A percentile compares a stretch with the other conserved stretches of the same genome.
Evolutionary conservation across 352 stramenopile genomes (phyloP).

Genomic region (Phytophthora quininea): DNA sequence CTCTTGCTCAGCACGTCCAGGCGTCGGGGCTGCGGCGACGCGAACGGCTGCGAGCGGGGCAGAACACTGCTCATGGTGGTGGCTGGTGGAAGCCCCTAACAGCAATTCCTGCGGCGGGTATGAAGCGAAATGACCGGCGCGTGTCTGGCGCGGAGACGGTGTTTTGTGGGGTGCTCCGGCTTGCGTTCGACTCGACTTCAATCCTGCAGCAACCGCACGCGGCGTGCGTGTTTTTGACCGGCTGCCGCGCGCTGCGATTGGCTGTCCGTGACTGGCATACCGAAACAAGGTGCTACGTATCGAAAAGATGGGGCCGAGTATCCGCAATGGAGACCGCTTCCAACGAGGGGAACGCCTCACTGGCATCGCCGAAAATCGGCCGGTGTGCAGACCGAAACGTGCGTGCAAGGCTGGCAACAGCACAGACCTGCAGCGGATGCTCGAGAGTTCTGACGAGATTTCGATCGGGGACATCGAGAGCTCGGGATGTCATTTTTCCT

Average conservation of each 20-base stretch:
- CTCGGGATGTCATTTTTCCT: no score
- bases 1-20: conserved; percentile 30
- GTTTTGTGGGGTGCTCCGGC: not conserved
- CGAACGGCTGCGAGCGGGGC: conserved; percentile 12
- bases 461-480: no score
- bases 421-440: no score
- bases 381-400: no score
- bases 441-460: no score
- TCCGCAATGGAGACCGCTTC: no score
- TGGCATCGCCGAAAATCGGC: no score
- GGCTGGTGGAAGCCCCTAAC: no score
- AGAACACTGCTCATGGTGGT: conserved; percentile 13
- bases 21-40: conserved; percentile 8
- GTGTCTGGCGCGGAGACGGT: not conserved
- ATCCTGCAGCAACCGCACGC: not conserved
- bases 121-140: not conserved
- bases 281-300: not conserved
- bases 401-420: no score
- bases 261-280: not conserved
- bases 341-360: no score
- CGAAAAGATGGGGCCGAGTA: no score
- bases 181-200: not conserved
- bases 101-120: not conserved
- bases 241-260: conserved; percentile 3
- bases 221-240: conserved; percentile 11